Percentiles rank a stretch among this genome's conserved stretches.
Conservation (phyloP, 148 eudicot genomes). For the Linanthus parryae region DNA sequence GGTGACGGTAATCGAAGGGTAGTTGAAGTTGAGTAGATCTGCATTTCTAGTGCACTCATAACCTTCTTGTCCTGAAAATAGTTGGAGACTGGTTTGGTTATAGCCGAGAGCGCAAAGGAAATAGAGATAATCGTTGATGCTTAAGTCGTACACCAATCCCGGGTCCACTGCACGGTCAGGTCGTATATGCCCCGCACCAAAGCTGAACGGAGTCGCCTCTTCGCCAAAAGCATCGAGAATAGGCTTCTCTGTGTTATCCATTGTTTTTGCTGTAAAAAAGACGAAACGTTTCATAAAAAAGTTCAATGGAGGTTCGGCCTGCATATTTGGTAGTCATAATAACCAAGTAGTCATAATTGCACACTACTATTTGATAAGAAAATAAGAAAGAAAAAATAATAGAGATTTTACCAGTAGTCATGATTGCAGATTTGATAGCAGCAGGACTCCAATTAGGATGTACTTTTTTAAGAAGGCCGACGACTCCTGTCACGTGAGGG, state of each 20-base stretch:
- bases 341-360: too few species aligned
- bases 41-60: too few species aligned
- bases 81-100: conserved; percentile 23
- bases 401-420: too few species aligned
- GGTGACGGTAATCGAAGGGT: conserved; percentile 57
- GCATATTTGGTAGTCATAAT: conserved; percentile 41
- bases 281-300: background rate
- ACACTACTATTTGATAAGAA: too few species aligned
- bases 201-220: conserved; percentile 32
- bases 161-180: conserved; percentile 52
- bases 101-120: too few species aligned
- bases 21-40: conserved; percentile 33
- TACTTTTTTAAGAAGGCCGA: too few species aligned
- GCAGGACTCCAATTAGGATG: conserved; percentile 64
- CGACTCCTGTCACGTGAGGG: conserved; percentile 65
- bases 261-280: conserved; percentile 37
- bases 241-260: conserved; percentile 39
- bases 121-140: too few species aligned
- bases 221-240: conserved; percentile 16
- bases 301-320: background rate
- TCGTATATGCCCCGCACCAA: conserved; percentile 58
- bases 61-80: conserved; percentile 10
- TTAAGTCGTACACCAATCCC: too few species aligned
- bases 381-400: too few species aligned
- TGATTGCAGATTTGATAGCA: too few species aligned